Conservation (phyloP, 2,329 filamentous ascomycete genomes). For the Sodiomyces alkalinus region DNA sequence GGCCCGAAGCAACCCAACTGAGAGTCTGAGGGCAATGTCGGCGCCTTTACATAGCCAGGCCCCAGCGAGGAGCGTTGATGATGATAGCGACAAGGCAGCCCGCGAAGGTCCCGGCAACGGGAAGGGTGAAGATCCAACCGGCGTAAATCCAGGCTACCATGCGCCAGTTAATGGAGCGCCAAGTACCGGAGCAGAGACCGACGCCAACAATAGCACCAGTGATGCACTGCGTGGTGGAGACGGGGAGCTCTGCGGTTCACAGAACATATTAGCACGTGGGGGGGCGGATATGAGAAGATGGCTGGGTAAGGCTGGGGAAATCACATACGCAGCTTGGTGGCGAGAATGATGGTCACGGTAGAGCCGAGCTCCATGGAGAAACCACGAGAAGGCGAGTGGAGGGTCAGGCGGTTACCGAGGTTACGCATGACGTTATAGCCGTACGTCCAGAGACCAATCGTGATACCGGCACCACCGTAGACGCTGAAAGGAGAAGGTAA, state of each 20-base stretch:
- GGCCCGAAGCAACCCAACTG: too few relatives aligned
- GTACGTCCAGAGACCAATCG: slow-evolving; percentile 42
- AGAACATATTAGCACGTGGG: too few relatives aligned
- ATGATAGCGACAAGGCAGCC: slow-evolving; percentile 39
- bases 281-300: too few relatives aligned
- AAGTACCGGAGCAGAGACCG: slow-evolving; percentile 58
- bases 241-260: too few relatives aligned
- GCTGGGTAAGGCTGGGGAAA: too few relatives aligned
- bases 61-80: slow-evolving; percentile 33
- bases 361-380: slow-evolving; percentile 39
- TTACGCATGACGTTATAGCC: slow-evolving; percentile 52
- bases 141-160: slow-evolving; percentile 52
- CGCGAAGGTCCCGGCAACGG: slow-evolving; percentile 28
- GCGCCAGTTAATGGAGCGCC: slow-evolving; percentile 63
- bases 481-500: slow-evolving; percentile 12
- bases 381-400: slow-evolving; percentile 45
- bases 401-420: slow-evolving; percentile 45
- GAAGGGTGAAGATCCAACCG: slow-evolving; percentile 44
- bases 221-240: slow-evolving; percentile 69
- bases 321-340: slow-evolving; percentile 4
- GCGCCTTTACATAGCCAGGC: background rate
- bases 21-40: too few relatives aligned
- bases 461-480: slow-evolving; percentile 34
- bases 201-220: slow-evolving; percentile 67
- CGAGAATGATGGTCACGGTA: slow-evolving; percentile 3